These are phyloP conservation scores for Psidium friedrichsthalianum DNA, from an alignment of 345 rosid species.

Conservation along the genomic window DNA sequence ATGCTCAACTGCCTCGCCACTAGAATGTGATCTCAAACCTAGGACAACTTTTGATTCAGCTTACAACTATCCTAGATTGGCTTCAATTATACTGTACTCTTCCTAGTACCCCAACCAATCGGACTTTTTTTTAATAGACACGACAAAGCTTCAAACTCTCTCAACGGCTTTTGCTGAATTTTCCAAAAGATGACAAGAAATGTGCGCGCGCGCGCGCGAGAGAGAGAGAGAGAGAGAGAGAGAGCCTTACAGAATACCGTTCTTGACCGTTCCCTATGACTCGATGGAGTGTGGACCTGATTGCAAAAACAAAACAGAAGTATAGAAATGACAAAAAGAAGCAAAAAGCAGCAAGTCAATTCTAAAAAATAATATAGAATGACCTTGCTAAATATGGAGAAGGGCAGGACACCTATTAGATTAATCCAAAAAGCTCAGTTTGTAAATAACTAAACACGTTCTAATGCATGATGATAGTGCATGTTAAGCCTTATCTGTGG, in stretches of 20 bases:
- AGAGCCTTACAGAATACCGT: constrained; percentile 46
- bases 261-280: constrained; percentile 72
- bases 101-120: not conserved
- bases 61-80: not conserved
- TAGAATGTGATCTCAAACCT: not conserved
- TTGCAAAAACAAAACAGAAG: not conserved
- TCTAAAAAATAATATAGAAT: not conserved
- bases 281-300: constrained; percentile 82
- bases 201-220: not conserved
- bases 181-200: not conserved
- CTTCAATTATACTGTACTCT: not conserved
- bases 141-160: not conserved
- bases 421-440: not conserved
- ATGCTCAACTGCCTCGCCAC: not conserved
- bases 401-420: not conserved
- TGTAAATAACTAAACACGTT: not conserved
- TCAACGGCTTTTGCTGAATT: not conserved
- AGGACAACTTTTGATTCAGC: not conserved
- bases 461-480: not conserved
- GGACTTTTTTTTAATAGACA: not conserved
- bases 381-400: not conserved
- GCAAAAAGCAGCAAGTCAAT: not conserved
- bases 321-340: not conserved
- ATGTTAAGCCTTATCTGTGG: not conserved
- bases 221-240: not conserved